Percentiles rank a stretch among this genome's conserved stretches.
Conservation (phyloP, 345 rosid species). For the Arabis alpina region DNA sequence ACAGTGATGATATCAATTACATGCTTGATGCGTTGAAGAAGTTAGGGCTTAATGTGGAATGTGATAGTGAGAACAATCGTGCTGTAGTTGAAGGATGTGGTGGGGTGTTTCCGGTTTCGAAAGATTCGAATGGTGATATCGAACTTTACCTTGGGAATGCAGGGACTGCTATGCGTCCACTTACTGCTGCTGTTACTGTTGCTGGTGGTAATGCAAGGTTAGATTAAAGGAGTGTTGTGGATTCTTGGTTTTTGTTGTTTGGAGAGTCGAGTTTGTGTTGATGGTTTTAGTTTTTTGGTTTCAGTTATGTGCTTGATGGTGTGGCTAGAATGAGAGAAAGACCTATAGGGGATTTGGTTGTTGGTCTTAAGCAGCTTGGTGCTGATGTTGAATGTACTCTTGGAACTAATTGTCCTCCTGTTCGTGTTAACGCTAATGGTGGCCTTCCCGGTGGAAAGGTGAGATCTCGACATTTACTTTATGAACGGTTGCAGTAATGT, state of each 20-base stretch:
- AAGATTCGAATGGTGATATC: conserved; percentile 56
- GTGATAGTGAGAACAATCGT: conserved; percentile 55
- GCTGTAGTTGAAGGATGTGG: conserved; percentile 86
- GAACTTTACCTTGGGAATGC: conserved; percentile 96
- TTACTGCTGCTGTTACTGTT: conserved; percentile 89
- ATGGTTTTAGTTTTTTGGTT: conserved; percentile 7
- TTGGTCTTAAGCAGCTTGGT: conserved; percentile 93
- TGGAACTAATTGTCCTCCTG: conserved; percentile 91
- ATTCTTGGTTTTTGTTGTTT: not conserved
- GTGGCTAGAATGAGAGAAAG: conserved; percentile 98
- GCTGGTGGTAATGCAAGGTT: conserved; percentile 94
- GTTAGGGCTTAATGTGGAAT: conserved; percentile 70
- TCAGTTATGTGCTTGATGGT: conserved; percentile 91
- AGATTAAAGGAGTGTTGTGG: not conserved
- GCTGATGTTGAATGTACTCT: conserved; percentile 75
- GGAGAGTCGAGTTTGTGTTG: not conserved
- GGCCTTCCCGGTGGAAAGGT: conserved; percentile 99
- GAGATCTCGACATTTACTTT: not conserved
- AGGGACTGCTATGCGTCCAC: conserved; percentile 96
- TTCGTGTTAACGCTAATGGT: conserved; percentile 74
- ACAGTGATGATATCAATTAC: conserved; percentile 84
- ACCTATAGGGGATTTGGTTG: conserved; percentile 88
- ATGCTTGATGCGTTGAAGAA: conserved; percentile 89
- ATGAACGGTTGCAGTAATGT: conserved; percentile 9
- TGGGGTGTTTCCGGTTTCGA: conserved; percentile 72